A percentile compares a stretch with the other conserved stretches of the same genome.
These are phyloP conservation scores for Aspergillus calidoustus DNA, from an alignment of 2,329 filamentous ascomycete species.

Conservation along the genomic window DNA sequence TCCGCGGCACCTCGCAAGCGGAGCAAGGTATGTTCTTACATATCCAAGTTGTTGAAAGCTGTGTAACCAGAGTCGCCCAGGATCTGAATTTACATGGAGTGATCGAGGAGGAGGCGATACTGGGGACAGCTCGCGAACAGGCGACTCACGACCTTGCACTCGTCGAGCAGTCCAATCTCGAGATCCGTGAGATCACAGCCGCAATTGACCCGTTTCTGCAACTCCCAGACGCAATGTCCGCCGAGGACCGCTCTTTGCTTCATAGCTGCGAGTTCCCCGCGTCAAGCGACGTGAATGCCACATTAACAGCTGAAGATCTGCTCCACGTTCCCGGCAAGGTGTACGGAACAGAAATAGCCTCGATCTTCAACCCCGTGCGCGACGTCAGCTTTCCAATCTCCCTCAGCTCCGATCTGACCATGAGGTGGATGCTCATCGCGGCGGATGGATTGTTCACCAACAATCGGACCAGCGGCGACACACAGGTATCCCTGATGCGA, in stretches of 20 bases:
- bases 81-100: background rate
- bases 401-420: background rate
- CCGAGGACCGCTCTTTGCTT: background rate
- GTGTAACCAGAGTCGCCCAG: background rate
- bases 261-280: background rate
- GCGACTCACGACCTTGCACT: too few species aligned
- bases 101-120: background rate
- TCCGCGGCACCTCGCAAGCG: background rate
- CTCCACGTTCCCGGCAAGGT: background rate
- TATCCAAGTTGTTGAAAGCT: background rate
- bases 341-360: background rate
- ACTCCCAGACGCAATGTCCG: background rate
- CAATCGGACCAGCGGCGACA: background rate
- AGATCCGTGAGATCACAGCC: background rate
- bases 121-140: background rate
- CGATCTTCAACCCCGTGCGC: constrained; percentile 1
- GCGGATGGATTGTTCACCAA: background rate
- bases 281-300: rapidly evolving
- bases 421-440: constrained; percentile 6
- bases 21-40: background rate
- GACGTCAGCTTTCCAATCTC: constrained; percentile 5
- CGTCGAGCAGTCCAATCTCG: background rate
- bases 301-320: background rate
- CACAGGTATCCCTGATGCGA: background rate
- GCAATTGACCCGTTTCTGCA: background rate